Evolutionary conservation across 2,329 filamentous ascomycete species (phyloP), one percentile per base, ranked within the genome.

Genomic region (Diplodia seriata): DNA sequence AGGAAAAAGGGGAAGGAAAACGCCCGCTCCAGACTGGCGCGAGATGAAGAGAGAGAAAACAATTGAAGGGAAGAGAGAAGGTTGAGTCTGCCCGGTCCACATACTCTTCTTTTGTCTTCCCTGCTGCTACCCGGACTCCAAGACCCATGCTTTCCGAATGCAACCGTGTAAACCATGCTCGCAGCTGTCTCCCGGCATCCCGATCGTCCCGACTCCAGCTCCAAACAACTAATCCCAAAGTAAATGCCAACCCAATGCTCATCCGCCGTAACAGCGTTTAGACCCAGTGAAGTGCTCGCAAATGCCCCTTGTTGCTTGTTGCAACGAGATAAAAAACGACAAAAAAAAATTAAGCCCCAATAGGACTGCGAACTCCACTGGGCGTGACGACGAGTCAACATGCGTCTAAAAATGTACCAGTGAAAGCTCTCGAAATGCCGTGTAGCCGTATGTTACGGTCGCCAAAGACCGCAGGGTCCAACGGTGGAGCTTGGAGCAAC

Each of bases 131-230:
- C 59, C 43, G 20, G 47, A 63, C 59, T 63, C 59, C 59, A 14
- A 38, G 29, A 62, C 26, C 40, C 57, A 62, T 62, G 57, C 40
- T 49, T 59, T 61, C 56, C 56, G 40, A 49, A 61, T 43, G 20
- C 23, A 62, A 14, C 8, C 18, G 33, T 63, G 56, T 43, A 20
- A 49, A 26, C 56, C 40, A 61, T 49, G 38, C 36, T 26, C 40
- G 15, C 18, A 2, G 12, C 56, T 26, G 59, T 26, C 47, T 18
- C 23, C 59, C 29, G 15, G 26, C 50, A 31, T 38, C 59, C 59
- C 59, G 59, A 36, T 14, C 20, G 11, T 33, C 43, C 59, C 59
- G 59, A 63, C 59, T 51, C 59, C 59, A 33, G 23, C 36, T 18
- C 47, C 47, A 36, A 50, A 29, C 59, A 63, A 63, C 31, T 15